Conservation (phyloP, 768 basidiomycete genomes). For the Rhodosporidiobolus sp. region DNA sequence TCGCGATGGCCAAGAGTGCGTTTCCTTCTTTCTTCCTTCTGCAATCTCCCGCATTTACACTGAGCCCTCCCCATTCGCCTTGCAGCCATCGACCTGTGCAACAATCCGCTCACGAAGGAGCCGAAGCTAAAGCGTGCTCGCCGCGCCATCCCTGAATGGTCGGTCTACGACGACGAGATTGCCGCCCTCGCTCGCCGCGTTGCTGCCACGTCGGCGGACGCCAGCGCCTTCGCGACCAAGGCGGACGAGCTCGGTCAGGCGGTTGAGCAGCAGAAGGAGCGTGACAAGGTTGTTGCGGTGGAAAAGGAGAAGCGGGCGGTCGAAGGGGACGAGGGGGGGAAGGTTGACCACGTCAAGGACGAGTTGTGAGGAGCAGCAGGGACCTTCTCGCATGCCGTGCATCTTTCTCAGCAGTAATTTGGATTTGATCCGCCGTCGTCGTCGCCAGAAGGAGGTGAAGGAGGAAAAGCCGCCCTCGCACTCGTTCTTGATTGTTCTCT, state of each 20-base stretch:
- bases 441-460: too few species aligned
- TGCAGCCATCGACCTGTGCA: slow-evolving; percentile 79
- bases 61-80: slow-evolving; percentile 44
- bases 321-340: background rate
- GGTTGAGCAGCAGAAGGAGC: slow-evolving; percentile 37
- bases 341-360: slow-evolving; percentile 6
- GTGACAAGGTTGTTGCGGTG: slow-evolving; percentile 30
- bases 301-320: background rate
- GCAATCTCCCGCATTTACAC: background rate
- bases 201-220: slow-evolving; percentile 60
- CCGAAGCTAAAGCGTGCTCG: slow-evolving; percentile 83
- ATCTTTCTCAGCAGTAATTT: background rate
- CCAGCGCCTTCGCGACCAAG: slow-evolving; percentile 30
- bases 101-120: slow-evolving; percentile 65
- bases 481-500: too few species aligned
- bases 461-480: too few species aligned
- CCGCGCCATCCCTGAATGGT: slow-evolving; percentile 96
- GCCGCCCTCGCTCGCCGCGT: slow-evolving; percentile 72
- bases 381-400: background rate
- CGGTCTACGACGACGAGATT: slow-evolving; percentile 86
- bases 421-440: too few species aligned
- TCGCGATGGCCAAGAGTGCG: slow-evolving; percentile 25
- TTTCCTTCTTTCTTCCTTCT: background rate
- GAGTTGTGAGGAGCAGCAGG: slow-evolving; percentile 8
- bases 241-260: slow-evolving; percentile 43